phyloP scores from a whole-genome alignment of 2,329 filamentous ascomycete genomes.

The Thielaviopsis musarum region DNA sequence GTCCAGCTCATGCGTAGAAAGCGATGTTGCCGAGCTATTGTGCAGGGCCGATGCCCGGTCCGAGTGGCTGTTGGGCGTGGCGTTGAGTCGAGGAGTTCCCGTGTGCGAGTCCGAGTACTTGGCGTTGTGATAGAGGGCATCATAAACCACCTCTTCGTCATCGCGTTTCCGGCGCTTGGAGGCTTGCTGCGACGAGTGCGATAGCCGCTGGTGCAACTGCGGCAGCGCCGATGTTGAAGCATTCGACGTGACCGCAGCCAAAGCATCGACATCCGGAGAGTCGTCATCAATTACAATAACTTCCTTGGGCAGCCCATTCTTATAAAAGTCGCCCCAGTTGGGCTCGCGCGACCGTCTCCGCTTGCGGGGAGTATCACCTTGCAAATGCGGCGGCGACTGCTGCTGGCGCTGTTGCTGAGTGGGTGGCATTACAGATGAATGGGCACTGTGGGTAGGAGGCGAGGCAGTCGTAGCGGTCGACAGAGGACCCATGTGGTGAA shows the following conservation, averaged over 20 bases:
- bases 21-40: constrained; percentile 78
- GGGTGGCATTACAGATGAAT: constrained; percentile 8
- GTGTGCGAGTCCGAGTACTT: constrained; percentile 52
- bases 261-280: constrained; percentile 39
- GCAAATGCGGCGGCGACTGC: constrained; percentile 9
- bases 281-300: constrained; percentile 74
- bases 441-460: constrained; percentile 6
- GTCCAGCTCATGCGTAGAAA: constrained; percentile 52
- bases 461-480: constrained; percentile 3
- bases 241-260: constrained; percentile 14
- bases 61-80: constrained; percentile 52
- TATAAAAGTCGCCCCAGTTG: constrained; percentile 69
- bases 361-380: constrained; percentile 22
- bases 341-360: constrained; percentile 45
- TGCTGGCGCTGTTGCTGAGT: constrained; percentile 17
- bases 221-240: constrained; percentile 10
- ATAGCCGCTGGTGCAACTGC: constrained; percentile 15
- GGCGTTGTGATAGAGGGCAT: constrained; percentile 57
- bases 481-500: neutral
- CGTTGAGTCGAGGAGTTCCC: constrained; percentile 52
- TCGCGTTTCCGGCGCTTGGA: constrained; percentile 62
- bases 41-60: constrained; percentile 66
- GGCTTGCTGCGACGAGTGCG: constrained; percentile 26
- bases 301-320: constrained; percentile 68
- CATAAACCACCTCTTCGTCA: constrained; percentile 33